Conservation (phyloP, 2,329 filamentous ascomycete genomes). For the Pestalotiopsis sp. region DNA sequence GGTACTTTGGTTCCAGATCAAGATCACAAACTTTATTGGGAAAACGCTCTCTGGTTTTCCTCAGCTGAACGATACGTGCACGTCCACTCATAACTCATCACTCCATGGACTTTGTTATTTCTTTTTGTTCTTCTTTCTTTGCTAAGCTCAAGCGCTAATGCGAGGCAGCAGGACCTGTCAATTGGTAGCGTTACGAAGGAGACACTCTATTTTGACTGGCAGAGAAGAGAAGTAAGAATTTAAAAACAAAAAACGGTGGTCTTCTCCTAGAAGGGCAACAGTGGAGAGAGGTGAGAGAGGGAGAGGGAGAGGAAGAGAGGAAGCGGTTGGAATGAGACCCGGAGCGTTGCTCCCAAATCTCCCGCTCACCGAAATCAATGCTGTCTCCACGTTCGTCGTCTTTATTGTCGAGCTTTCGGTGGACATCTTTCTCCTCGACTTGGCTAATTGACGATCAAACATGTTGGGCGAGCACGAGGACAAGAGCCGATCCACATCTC, state of each 20-base stretch:
- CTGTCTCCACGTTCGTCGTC: slow-evolving; percentile 12
- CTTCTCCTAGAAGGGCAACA: too few species aligned
- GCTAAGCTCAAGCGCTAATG: slow-evolving; percentile 4
- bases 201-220: neutral
- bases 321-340: neutral
- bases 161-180: slow-evolving; percentile 4
- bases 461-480: neutral
- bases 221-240: too few species aligned
- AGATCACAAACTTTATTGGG: neutral
- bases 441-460: slow-evolving; percentile 12
- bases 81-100: neutral
- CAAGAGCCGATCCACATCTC: too few species aligned
- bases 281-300: too few species aligned
- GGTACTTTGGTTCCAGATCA: neutral
- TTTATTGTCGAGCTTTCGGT: neutral
- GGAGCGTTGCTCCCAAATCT: slow-evolving; percentile 1
- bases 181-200: slow-evolving; percentile 1
- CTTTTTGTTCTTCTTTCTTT: neutral
- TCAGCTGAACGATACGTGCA: neutral
- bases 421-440: neutral
- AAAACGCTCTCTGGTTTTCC: neutral
- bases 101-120: neutral
- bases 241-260: too few species aligned
- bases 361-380: slow-evolving; percentile 40
- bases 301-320: too few species aligned